phyloP scores from a whole-genome alignment of 441 rosid species.

The Erysimum pusillum region DNA sequence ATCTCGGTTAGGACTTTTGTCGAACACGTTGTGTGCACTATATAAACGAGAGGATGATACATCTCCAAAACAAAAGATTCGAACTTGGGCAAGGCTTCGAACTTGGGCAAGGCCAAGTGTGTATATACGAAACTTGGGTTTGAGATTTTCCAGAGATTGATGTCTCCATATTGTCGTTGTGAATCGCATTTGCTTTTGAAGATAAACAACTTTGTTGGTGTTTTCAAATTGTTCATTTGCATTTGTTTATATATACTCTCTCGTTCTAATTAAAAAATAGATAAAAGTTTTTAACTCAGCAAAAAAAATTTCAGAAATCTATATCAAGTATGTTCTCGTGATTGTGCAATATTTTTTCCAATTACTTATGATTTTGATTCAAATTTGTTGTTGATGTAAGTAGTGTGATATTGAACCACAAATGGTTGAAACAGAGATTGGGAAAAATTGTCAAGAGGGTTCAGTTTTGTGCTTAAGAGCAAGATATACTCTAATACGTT shows the following conservation, averaged over 20 bases:
- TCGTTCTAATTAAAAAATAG: not conserved
- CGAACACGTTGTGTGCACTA: slow-evolving; percentile 58
- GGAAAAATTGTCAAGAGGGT: not conserved
- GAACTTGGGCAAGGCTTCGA: not conserved
- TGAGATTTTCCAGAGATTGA: slow-evolving; percentile 1
- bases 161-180: slow-evolving; percentile 11
- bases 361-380: too few species aligned
- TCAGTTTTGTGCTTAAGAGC: not conserved
- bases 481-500: too few species aligned
- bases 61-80: not conserved
- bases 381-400: too few species aligned
- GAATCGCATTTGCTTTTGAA: slow-evolving; percentile 38
- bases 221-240: not conserved
- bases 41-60: not conserved
- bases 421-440: too few species aligned
- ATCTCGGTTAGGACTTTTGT: slow-evolving; percentile 54
- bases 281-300: not conserved
- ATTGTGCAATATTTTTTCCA: too few species aligned
- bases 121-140: not conserved
- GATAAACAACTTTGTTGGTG: not conserved
- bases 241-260: not conserved
- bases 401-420: too few species aligned
- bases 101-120: too few species aligned
- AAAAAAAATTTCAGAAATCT: too few species aligned
- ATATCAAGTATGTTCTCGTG: too few species aligned